phyloP scores from a whole-genome alignment of 257 asterid species.

The Solanum habrochaites region DNA sequence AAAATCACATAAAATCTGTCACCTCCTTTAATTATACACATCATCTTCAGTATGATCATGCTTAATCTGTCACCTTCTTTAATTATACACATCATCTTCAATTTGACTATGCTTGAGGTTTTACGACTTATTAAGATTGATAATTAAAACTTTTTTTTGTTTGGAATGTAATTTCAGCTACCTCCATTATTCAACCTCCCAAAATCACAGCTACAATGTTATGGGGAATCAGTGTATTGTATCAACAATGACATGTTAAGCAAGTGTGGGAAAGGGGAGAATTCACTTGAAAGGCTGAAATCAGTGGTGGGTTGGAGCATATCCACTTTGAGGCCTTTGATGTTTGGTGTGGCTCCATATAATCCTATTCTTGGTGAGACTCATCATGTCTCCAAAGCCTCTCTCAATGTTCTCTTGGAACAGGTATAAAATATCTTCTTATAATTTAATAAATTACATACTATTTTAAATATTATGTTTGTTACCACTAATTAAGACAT shows the following conservation, averaged over 20 bases:
- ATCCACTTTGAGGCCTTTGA: constrained; percentile 55
- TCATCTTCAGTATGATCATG: not conserved
- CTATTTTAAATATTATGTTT: no score
- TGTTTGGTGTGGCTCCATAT: constrained; percentile 79
- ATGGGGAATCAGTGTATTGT: constrained; percentile 67
- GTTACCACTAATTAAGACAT: no score
- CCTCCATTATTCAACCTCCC: constrained; percentile 91
- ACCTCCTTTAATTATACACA: not conserved
- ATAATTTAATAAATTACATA: not conserved
- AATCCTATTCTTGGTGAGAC: constrained; percentile 93
- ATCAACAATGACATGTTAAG: constrained; percentile 28
- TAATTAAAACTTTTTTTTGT: not conserved
- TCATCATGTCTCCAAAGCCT: constrained; percentile 64
- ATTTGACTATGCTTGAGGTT: not conserved
- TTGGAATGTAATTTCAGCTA: constrained; percentile 31
- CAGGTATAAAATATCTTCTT: constrained; percentile 33
- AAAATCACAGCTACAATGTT: constrained; percentile 79
- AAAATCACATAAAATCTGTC: not conserved
- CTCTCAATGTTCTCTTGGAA: constrained; percentile 61
- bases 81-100: not conserved
- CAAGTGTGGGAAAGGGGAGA: constrained; percentile 42
- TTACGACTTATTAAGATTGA: not conserved
- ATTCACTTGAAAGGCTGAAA: constrained; percentile 27
- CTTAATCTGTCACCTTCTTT: not conserved
- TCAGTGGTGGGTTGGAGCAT: constrained; percentile 78